Evolutionary conservation across 768 basidiomycete genomes (phyloP), one percentile per base, ranked within the genome.

Genomic region (Tulasnella sp.): DNA sequence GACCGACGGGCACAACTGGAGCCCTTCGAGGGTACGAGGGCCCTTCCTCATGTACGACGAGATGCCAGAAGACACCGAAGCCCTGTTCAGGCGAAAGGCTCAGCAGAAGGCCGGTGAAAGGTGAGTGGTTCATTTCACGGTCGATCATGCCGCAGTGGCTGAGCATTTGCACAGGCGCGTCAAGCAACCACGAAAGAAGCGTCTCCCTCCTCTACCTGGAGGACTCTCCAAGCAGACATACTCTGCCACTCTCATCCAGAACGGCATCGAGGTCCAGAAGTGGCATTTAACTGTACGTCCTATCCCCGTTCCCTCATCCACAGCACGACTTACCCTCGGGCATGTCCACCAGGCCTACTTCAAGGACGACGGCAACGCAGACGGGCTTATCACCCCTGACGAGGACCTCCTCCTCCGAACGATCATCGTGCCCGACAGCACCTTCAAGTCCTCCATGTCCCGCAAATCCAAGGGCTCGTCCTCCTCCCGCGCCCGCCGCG

Each of bases 11-110:
- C 71, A 72, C 41, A 64, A 66, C 39, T 72, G 71, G 71, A 39
- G 36, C 35, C 71, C 71, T 11, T 66, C 59, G 35, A 29, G 71
- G n/a, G 71, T 72, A 29, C 32, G 71, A 26, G 71, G 71, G 39
- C 71, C 71, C 9, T 72, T 72, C 64, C 62, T 72, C 59, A 72
- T 72, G 71, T 72, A 72, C 40, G 71, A 72, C 29, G 71, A 72
- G 37, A 72, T 72, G 71, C 71, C 71, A 59, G 71, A 72, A 40
- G 62, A 63, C 37, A 63, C 62, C n/a, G 71, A 72, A 12, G 71
- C 71, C 22, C 65, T 72, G 36, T 36, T 72, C 11, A 39, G 71
- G 37, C 29, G 71, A 22, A 72, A 72, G 17, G 36, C 39, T 16
- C 41, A 47, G n/a, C 69, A 72, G 62, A 64, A 63, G 29, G 36